These are phyloP conservation scores for Groenewaldozyma salmanticensis DNA, from an alignment of 805 yeast genomes.

Conservation along the genomic window DNA sequence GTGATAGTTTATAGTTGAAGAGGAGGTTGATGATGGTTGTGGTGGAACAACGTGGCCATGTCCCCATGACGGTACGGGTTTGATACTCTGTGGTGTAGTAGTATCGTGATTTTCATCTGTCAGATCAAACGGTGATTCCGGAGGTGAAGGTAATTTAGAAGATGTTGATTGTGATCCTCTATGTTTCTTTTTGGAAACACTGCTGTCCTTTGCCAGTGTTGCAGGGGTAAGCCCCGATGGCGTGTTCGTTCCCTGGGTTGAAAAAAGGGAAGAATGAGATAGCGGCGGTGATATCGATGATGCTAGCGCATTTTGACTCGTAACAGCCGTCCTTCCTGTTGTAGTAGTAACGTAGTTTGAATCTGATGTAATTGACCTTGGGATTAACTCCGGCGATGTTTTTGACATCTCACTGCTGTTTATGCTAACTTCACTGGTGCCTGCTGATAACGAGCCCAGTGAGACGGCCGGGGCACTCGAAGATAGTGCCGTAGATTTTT, in stretches of 20 bases:
- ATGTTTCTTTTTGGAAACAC: not conserved
- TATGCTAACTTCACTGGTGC: too few relatives aligned
- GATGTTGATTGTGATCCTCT: not conserved
- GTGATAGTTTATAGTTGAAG: too few relatives aligned
- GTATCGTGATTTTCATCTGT: too few relatives aligned
- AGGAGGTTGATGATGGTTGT: too few relatives aligned
- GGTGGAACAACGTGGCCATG: not conserved
- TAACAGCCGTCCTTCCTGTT: too few relatives aligned
- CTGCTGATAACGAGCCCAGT: not conserved
- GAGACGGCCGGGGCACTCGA: not conserved
- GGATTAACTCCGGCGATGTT: not conserved
- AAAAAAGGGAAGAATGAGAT: not conserved
- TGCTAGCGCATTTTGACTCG: not conserved
- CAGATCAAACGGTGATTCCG: constrained; percentile 11
- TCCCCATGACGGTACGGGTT: not conserved
- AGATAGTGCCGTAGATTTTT: not conserved
- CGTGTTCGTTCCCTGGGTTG: not conserved
- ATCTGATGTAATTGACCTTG: not conserved
- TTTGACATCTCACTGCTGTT: too few relatives aligned
- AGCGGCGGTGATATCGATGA: not conserved
- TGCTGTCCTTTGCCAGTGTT: not conserved
- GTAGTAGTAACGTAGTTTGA: not conserved
- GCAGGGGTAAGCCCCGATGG: too few relatives aligned
- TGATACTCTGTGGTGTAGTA: too few relatives aligned
- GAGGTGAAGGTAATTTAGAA: constrained; percentile 11